These are phyloP conservation scores for Oenanthe javanica DNA, from an alignment of 140 eudicot genomes.

Conservation along the genomic window DNA sequence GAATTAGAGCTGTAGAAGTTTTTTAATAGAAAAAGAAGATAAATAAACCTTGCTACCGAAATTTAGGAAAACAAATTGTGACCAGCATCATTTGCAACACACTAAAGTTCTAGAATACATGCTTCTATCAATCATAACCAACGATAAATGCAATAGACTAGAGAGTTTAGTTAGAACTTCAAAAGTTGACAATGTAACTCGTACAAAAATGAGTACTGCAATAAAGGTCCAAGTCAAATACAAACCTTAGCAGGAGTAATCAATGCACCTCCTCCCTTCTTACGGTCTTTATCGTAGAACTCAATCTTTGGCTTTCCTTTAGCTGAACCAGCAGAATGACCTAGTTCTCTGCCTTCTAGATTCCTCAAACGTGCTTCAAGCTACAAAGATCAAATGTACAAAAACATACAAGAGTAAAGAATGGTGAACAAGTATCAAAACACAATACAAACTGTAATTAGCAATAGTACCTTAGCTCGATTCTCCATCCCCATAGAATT, in stretches of 20 bases:
- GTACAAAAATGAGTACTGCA: neutral
- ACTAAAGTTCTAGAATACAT: neutral
- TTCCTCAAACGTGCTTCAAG: slow-evolving; percentile 83
- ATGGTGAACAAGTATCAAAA: neutral
- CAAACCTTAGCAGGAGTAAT: slow-evolving; percentile 87
- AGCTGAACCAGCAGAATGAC: slow-evolving; percentile 82
- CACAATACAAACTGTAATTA: neutral
- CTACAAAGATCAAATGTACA: slow-evolving; percentile 22
- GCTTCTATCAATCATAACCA: neutral
- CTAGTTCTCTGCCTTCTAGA: slow-evolving; percentile 81
- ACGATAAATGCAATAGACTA: neutral
- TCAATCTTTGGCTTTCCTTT: slow-evolving; percentile 96
- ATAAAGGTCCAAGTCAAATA: neutral
- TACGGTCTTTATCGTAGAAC: slow-evolving; percentile 76
- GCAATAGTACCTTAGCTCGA: slow-evolving; percentile 58
- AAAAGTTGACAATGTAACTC: neutral
- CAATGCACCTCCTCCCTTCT: slow-evolving; percentile 80
- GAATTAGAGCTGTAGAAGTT: neutral
- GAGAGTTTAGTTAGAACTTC: neutral
- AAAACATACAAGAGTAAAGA: neutral
- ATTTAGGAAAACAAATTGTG: neutral
- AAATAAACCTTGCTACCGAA: neutral
- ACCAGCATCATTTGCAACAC: neutral
- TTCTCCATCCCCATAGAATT: slow-evolving; percentile 91
- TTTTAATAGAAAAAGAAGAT: neutral